These are phyloP conservation scores for Phytophthora megakarya DNA, from an alignment of 352 stramenopile species.

Conservation along the genomic window DNA sequence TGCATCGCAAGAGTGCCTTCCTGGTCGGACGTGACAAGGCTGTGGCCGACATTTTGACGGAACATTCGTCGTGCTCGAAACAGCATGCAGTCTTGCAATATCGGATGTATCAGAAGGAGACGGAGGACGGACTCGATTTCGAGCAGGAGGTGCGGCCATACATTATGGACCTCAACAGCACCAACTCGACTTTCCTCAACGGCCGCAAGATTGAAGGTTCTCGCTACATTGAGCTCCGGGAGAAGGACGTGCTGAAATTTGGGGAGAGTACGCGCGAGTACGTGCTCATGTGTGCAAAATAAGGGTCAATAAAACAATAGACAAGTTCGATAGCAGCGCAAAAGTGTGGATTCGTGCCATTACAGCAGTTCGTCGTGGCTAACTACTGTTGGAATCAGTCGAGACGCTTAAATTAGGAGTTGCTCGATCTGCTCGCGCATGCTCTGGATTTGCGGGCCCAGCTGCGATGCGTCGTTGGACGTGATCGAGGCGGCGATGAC, in stretches of 20 bases:
- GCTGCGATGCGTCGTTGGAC: conserved; percentile 99
- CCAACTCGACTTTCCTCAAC: conserved; percentile 98
- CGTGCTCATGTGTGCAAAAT: conserved; percentile 90
- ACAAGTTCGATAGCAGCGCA: conserved; percentile 4
- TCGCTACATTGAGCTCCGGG: conserved; percentile 96
- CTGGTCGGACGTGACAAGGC: conserved; percentile 93
- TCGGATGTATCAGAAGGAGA: conserved; percentile 78
- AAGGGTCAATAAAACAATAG: conserved; percentile 11
- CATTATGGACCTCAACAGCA: conserved; percentile 98
- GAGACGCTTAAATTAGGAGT: conserved; percentile 97
- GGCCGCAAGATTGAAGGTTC: conserved; percentile 91
- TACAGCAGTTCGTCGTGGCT: conserved; percentile 18
- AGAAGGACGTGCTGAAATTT: conserved; percentile 97
- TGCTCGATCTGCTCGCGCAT: conserved; percentile 99
- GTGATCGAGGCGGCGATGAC: conserved; percentile 99
- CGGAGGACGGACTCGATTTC: conserved; percentile 57
- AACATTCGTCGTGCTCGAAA: conserved; percentile 95
- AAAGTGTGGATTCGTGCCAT: conserved; percentile 26
- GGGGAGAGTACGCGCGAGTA: conserved; percentile 97
- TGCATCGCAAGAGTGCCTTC: conserved; percentile 96
- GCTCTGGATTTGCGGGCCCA: conserved; percentile 98
- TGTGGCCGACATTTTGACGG: conserved; percentile 94
- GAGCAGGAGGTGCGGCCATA: conserved; percentile 91
- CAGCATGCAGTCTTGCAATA: conserved; percentile 99
- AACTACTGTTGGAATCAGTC: conserved; percentile 29